Base-by-base conservation (phyloP, 805 yeast species). In the Alloascoidea africana region DNA sequence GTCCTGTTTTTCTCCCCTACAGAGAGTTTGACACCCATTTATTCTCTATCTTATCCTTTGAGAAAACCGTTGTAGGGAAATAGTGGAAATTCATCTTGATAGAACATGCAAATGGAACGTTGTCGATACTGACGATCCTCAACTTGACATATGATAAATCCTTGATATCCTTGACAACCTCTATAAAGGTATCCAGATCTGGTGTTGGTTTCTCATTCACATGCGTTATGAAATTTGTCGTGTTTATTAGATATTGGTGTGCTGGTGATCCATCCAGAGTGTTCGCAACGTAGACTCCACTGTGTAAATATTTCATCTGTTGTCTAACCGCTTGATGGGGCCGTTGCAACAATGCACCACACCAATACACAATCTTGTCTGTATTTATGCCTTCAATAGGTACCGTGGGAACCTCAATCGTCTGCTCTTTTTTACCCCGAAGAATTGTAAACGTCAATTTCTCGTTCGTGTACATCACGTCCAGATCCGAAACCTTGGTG, bases 291-390 rank as follows among this genome's bases (percentile, higher is more conserved):
- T 86, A 87, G n/a, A 87, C 91, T 38, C 73, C 75, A 14, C 89
- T 77, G 8, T 94, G 95, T 38, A 84, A 61, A 39, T 70, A 65
- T 38, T 72, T 71, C 70, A 82, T 76, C 30, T 81, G 74, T 59
- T 86, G 95, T 44, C 87, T 72, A 14, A 86, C 95, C 5, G 91
- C 89, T 51, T 81, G 93, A 55, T 85, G 96, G n/a, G 96, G 95
- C 30, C 73, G 68, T 52, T 87, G 96, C 23, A 87, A 55, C 4
- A 79, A 59, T 32, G 86, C 77, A 16, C 96, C 96, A 38, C 86
- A 73, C 91, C 94, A 87, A 36, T 70, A 64, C 5, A 82, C 76
- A 32, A 84, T 60, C 39, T 77, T 76, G 30, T 70, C 68, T 1
- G 94, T 84, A 39, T 66, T 62, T 35, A 73, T 58, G 32, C 66